phyloP scores from a whole-genome alignment of 2,329 filamentous ascomycete species.

The Simplicillium sp. region DNA sequence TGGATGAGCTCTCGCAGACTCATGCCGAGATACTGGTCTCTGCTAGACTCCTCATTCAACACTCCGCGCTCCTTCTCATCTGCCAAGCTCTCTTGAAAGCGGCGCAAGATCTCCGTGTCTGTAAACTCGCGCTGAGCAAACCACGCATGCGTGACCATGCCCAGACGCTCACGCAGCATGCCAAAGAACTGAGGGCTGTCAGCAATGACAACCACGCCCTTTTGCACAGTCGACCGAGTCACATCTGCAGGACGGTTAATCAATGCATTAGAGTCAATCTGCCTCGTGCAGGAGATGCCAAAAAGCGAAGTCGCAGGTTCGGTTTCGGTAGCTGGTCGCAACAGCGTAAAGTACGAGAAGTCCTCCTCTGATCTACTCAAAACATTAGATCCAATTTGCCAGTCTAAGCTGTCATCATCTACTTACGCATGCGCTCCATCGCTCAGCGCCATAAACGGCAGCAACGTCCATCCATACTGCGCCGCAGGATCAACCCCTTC shows the following conservation, averaged over 20 bases:
- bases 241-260: slow-evolving; percentile 77
- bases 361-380: slow-evolving; percentile 71
- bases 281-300: slow-evolving; percentile 89
- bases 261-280: slow-evolving; percentile 72
- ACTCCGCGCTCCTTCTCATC: slow-evolving; percentile 51
- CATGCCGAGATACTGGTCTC: slow-evolving; percentile 80
- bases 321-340: slow-evolving; percentile 47
- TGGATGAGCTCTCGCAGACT: slow-evolving; percentile 85
- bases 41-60: slow-evolving; percentile 58
- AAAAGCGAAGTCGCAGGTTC: slow-evolving; percentile 73
- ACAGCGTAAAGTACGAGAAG: slow-evolving; percentile 96
- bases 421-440: slow-evolving; percentile 90
- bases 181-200: slow-evolving; percentile 86
- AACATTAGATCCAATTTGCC: slow-evolving; percentile 7
- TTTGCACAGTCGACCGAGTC: slow-evolving; percentile 95
- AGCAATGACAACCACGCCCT: slow-evolving; percentile 91
- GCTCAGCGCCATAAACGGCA: slow-evolving; percentile 94
- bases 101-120: slow-evolving; percentile 78
- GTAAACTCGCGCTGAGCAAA: slow-evolving; percentile 91
- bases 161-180: slow-evolving; percentile 79
- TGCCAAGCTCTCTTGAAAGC: slow-evolving; percentile 82
- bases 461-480: slow-evolving; percentile 80
- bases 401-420: not conserved
- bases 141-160: slow-evolving; percentile 89
- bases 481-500: slow-evolving; percentile 68